These are phyloP conservation scores for Bretziella fagacearum DNA, from an alignment of 2,329 filamentous ascomycete genomes.

Conservation along the genomic window DNA sequence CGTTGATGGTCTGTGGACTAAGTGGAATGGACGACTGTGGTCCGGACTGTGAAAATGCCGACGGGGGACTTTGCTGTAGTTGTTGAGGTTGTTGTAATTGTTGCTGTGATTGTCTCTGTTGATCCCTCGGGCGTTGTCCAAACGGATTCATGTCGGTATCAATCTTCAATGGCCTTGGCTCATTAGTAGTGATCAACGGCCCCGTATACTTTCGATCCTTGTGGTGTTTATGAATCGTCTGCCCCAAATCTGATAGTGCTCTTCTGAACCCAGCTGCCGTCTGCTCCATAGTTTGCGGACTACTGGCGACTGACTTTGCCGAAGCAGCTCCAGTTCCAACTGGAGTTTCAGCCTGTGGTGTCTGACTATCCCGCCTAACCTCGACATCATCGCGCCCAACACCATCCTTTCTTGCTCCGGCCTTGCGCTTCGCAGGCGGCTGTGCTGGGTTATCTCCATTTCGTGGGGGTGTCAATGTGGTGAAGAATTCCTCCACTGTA, in stretches of 20 bases:
- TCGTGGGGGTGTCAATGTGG: constrained; percentile 52
- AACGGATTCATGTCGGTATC: neutral
- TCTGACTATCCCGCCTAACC: neutral
- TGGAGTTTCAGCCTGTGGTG: neutral
- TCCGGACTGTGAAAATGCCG: neutral
- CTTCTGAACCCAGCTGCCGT: neutral
- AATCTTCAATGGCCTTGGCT: constrained; percentile 15
- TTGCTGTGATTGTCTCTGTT: constrained; percentile 15
- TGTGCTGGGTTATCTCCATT: constrained; percentile 24
- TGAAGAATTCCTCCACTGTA: constrained; percentile 88
- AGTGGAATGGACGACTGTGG: constrained; percentile 1
- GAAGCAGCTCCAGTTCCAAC: neutral
- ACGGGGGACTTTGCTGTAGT: neutral
- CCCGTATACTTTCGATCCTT: no score
- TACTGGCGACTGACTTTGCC: constrained; percentile 14
- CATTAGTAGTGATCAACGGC: no score
- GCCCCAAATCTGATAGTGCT: neutral
- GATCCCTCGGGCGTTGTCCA: constrained; percentile 16
- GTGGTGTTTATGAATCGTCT: neutral
- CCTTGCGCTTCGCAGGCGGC: constrained; percentile 23
- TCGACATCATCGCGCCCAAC: no score
- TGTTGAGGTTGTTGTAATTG: constrained; percentile 15
- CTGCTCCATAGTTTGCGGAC: constrained; percentile 15
- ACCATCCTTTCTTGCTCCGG: constrained; percentile 1
- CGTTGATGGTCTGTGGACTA: constrained; percentile 2